Conservation (phyloP, 306 rosid species). For the Canavalia ensiformis region DNA sequence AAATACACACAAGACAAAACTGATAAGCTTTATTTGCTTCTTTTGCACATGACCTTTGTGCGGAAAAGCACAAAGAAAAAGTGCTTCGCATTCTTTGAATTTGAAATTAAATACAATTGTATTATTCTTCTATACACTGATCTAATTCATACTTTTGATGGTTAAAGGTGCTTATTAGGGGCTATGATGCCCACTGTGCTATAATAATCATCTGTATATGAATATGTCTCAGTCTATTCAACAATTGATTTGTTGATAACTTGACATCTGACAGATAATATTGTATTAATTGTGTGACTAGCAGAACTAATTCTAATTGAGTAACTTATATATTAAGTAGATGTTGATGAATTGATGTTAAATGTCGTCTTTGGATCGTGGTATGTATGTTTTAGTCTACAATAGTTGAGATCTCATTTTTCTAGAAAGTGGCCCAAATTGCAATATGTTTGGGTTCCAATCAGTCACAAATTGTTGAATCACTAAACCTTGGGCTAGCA, state of each 20-base stretch:
- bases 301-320: constrained; percentile 22
- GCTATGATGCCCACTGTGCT: constrained; percentile 9
- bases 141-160: constrained; percentile 31
- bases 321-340: background rate
- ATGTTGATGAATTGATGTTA: constrained; percentile 43
- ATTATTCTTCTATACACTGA: background rate
- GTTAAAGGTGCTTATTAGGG: constrained; percentile 21
- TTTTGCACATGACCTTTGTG: background rate
- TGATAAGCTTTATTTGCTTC: background rate
- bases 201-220: background rate
- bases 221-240: constrained; percentile 18
- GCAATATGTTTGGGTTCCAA: constrained; percentile 18
- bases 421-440: constrained; percentile 47
- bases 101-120: constrained; percentile 17
- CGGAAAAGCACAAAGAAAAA: background rate
- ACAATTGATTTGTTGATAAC: constrained; percentile 26
- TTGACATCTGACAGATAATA: constrained; percentile 4
- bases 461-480: constrained; percentile 24
- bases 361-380: constrained; percentile 20
- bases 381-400: constrained; percentile 13
- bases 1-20: background rate
- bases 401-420: constrained; percentile 31
- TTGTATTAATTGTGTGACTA: constrained; percentile 21
- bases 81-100: background rate
- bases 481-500: constrained; percentile 35